Evolutionary conservation across 2,329 filamentous ascomycete genomes (phyloP).

Genomic region (Aspergillus versicolor): DNA sequence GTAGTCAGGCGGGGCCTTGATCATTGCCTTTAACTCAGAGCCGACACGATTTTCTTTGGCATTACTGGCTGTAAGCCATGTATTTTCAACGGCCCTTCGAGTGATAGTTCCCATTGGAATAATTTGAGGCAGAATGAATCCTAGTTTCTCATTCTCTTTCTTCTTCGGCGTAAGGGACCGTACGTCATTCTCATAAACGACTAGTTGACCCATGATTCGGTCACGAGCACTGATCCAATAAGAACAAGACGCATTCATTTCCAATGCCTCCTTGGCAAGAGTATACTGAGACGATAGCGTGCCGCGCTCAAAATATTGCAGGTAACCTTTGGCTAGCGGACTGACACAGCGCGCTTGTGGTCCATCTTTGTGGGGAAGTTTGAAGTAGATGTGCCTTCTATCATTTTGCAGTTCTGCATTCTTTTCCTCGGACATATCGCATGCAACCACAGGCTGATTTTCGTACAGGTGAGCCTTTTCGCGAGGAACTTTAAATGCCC

Average conservation of each 20-base stretch:
- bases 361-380: constrained; percentile 94
- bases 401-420: constrained; percentile 67
- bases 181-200: constrained; percentile 75
- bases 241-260: constrained; percentile 98
- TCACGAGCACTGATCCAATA: constrained; percentile 98
- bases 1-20: constrained; percentile 86
- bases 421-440: constrained; percentile 75
- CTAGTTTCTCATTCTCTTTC: constrained; percentile 48
- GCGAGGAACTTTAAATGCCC: constrained; percentile 79
- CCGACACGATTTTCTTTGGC: constrained; percentile 95
- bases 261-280: constrained; percentile 89
- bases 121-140: constrained; percentile 90
- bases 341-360: constrained; percentile 79
- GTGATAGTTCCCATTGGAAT: constrained; percentile 99
- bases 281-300: constrained; percentile 81
- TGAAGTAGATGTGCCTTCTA: constrained; percentile 70
- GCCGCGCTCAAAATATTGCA: constrained; percentile 87
- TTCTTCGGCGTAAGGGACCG: constrained; percentile 18
- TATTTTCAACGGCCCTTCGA: constrained; percentile 90
- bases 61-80: constrained; percentile 96
- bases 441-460: constrained; percentile 69
- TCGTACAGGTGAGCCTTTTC: constrained; percentile 64
- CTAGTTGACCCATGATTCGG: constrained; percentile 91
- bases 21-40: constrained; percentile 96
- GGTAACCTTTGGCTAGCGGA: constrained; percentile 87